A percentile compares a stretch with the other conserved stretches of the same genome.
phyloP scores from a whole-genome alignment of 2,329 filamentous ascomycete genomes.

The Cladosporium oxysporum region DNA sequence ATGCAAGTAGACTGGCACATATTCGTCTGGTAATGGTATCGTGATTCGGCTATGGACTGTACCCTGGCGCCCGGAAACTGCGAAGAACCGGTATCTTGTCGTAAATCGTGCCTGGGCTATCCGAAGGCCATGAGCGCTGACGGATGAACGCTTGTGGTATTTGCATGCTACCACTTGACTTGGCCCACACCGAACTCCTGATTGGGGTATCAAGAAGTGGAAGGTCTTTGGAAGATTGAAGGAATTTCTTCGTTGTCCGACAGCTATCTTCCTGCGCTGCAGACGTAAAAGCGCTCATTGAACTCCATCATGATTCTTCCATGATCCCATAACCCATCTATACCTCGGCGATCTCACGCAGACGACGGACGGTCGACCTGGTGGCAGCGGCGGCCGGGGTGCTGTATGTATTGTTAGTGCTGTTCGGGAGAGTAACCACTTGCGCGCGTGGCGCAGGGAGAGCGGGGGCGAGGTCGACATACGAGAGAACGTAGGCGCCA shows the following conservation, averaged over 20 bases:
- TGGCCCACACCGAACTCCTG: conserved; percentile 2
- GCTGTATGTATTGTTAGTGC: conserved; percentile 48
- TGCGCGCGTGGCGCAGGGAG: conserved; percentile 77
- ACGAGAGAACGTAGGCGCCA: conserved; percentile 95
- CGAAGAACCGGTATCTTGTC: background rate
- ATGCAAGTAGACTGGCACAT: background rate
- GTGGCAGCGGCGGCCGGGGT: conserved; percentile 92
- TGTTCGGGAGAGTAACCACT: background rate
- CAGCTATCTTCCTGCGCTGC: conserved; percentile 23
- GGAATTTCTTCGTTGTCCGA: conserved; percentile 21
- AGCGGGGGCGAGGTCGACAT: conserved; percentile 57
- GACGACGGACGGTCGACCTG: conserved; percentile 93
- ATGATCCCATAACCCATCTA: conserved; percentile 45
- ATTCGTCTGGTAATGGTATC: background rate
- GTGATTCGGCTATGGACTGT: conserved; percentile 9
- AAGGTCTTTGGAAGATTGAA: conserved; percentile 19
- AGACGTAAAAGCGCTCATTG: conserved; percentile 25
- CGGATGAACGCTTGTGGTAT: background rate
- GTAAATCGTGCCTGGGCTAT: background rate
- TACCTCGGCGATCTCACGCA: conserved; percentile 96
- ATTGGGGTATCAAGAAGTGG: conserved; percentile 3
- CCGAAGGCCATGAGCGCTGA: conserved; percentile 2
- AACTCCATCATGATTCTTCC: conserved; percentile 22
- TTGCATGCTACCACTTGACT: background rate
- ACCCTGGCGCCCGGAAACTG: background rate